phyloP scores from a whole-genome alignment of 2,329 filamentous ascomycete genomes.

The Stagonosporopsis chrysanthemi region DNA sequence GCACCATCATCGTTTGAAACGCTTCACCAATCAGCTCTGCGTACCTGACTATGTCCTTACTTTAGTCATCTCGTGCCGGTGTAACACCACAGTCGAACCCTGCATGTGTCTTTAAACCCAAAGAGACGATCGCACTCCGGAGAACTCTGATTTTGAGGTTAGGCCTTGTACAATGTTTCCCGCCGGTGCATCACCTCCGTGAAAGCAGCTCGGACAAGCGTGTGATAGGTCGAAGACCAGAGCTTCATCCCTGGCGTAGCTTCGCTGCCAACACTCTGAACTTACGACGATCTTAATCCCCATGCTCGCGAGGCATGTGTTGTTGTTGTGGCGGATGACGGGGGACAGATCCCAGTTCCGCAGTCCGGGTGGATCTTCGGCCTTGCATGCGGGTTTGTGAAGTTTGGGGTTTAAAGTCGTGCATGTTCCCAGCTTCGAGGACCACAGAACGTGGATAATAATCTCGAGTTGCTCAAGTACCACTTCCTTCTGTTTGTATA shows the following conservation, averaged over 20 bases:
- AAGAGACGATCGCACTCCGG: constrained; percentile 8
- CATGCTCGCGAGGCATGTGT: constrained; percentile 12
- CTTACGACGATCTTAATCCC: constrained; percentile 15
- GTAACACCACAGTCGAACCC: constrained; percentile 21
- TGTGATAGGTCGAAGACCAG: constrained; percentile 20
- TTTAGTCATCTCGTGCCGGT: constrained; percentile 18
- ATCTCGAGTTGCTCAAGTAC: constrained; percentile 20
- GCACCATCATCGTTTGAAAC: constrained; percentile 38
- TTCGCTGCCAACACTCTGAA: constrained; percentile 19
- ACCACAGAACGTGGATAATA: constrained; percentile 12
- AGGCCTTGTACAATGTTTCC: constrained; percentile 8
- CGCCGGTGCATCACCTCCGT: constrained; percentile 34
- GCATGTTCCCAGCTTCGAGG: constrained; percentile 17
- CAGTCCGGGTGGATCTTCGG: constrained; percentile 5
- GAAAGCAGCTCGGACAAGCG: constrained; percentile 24
- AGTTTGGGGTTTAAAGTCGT: constrained; percentile 16
- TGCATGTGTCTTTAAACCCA: constrained; percentile 18
- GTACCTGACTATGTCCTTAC: constrained; percentile 41
- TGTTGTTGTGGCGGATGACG: constrained; percentile 17
- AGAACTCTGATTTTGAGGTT: constrained; percentile 3
- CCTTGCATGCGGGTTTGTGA: constrained; percentile 7
- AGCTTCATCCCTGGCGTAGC: constrained; percentile 32
- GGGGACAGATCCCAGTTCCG: constrained; percentile 11
- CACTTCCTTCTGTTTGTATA: constrained; percentile 9
- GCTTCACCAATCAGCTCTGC: constrained; percentile 35